Conservation (phyloP, 2,329 filamentous ascomycete species). For the Fusarium beomiforme region DNA sequence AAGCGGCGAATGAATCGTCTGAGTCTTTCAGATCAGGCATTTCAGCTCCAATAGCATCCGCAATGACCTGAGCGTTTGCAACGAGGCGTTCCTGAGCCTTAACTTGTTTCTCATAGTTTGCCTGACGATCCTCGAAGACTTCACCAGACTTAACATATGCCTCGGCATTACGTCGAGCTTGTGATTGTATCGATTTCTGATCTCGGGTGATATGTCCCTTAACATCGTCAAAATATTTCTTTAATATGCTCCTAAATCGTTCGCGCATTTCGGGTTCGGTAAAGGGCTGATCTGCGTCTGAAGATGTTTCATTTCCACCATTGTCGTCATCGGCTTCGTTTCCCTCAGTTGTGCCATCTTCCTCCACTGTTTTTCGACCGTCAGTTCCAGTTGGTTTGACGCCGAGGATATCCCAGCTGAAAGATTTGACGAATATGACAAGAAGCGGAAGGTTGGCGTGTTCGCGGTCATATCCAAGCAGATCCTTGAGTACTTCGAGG, state of each 20-base stretch:
- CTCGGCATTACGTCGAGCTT: conserved; percentile 94
- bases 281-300: conserved; percentile 75
- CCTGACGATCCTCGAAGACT: conserved; percentile 96
- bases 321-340: conserved; percentile 51
- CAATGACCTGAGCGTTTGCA: conserved; percentile 88
- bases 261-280: conserved; percentile 81
- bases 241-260: conserved; percentile 85
- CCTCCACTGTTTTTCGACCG: conserved; percentile 84
- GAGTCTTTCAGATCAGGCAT: conserved; percentile 94
- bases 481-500: conserved; percentile 95
- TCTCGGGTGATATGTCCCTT: conserved; percentile 89
- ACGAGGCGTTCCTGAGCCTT: conserved; percentile 93
- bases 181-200: conserved; percentile 85
- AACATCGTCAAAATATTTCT: conserved; percentile 91
- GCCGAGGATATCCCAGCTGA: conserved; percentile 94
- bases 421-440: conserved; percentile 95
- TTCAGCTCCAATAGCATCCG: conserved; percentile 86
- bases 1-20: conserved; percentile 71
- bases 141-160: conserved; percentile 98
- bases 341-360: conserved; percentile 73
- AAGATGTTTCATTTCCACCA: conserved; percentile 32
- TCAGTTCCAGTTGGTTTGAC: conserved; percentile 77
- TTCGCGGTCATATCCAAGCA: conserved; percentile 92
- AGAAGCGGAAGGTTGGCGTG: conserved; percentile 91
- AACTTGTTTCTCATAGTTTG: conserved; percentile 92